A percentile compares a stretch with the other conserved stretches of the same genome.
These are phyloP conservation scores for Deuterostichococcus epilithicus DNA, from an alignment of 139 green algal species.

Conservation along the genomic window DNA sequence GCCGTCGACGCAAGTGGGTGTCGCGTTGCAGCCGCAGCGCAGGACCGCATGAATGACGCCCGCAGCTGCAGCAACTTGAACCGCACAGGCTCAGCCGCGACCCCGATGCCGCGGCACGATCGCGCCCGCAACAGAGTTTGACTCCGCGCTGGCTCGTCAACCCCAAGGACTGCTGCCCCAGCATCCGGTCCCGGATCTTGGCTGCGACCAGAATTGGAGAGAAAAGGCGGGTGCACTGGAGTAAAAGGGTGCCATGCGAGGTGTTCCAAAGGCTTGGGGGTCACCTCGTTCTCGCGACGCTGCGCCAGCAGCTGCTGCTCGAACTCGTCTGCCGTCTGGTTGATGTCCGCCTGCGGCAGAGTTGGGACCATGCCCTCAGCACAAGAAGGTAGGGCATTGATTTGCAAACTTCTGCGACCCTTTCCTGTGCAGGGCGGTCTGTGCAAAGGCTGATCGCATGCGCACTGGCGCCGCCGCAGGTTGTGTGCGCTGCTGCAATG, in stretches of 20 bases:
- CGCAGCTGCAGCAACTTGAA: background rate
- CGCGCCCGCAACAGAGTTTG: too few relatives aligned
- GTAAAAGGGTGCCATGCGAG: background rate
- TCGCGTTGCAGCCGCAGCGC: background rate
- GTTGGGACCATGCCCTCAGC: background rate
- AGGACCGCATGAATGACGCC: background rate
- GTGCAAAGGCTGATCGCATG: background rate
- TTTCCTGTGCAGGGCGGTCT: background rate
- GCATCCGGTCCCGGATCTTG: background rate
- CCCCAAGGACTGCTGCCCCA: too few relatives aligned
- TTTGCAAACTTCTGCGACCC: background rate
- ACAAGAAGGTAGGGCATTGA: background rate
- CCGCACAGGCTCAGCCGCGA: too few relatives aligned
- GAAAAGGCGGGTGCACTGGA: background rate
- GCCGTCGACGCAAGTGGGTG: too few relatives aligned
- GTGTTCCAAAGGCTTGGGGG: background rate
- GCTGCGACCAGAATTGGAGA: background rate
- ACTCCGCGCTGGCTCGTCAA: too few relatives aligned
- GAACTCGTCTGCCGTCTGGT: constrained; percentile 43
- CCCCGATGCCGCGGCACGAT: too few relatives aligned
- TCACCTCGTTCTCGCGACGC: constrained; percentile 28
- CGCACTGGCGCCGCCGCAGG: background rate
- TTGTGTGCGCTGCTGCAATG: background rate
- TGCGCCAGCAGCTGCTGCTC: constrained; percentile 34
- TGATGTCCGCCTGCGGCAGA: constrained; percentile 39